Base-by-base conservation (phyloP, 352 stramenopile species). In the Globisporangium polare region DNA sequence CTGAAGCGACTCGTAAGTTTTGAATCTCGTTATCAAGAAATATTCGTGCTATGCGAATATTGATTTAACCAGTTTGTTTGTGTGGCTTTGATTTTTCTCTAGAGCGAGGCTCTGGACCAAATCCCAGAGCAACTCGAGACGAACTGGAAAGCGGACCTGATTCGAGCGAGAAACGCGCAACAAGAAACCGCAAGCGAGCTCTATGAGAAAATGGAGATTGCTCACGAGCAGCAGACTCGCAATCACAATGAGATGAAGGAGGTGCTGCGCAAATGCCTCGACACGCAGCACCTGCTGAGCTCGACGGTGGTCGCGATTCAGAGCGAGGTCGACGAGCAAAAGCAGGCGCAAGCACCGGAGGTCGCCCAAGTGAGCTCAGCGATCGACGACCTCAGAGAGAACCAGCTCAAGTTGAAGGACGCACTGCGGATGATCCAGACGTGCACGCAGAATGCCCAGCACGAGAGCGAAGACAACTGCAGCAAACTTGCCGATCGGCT, bases 211-310 rank as follows among this genome's bases (percentile, higher is more conserved):
- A 12, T 66, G 0, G 49, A 58, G 2, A 24, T 20, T 2, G 18
- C 22, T 2, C 3, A 29, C 2, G 18, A 58, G 15, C 18, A 60
- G 50, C 33, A 57, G 33, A 53, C 67, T 12, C 50, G 63, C 43
- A 56, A 64, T 39, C 66, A 54, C 5, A 59, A 67, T 24, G 73
- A 87, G 13, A 46, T 81, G 18, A 82, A 80, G 29, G 63, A 54
- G 1, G 65, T 84, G 22, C 29, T 88, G 22, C 71, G 74, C 12
- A 90, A 86, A 43, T 85, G 71, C 39, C 65, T 86, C 1, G 78
- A 90, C 26, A 80, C 75, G 24, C 78, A 90, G 46, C 78, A 90
- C 33, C 58, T 88, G 43, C 53, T 90, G 24, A 87, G 80, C 57
- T 63, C 68, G 18, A 87, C 74, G 0, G 67, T 90, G 7, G 78